Evolutionary conservation across 208 protist genomes (phyloP), one percentile per base, ranked within the genome.

Genomic region (Trypanosoma congolense): DNA sequence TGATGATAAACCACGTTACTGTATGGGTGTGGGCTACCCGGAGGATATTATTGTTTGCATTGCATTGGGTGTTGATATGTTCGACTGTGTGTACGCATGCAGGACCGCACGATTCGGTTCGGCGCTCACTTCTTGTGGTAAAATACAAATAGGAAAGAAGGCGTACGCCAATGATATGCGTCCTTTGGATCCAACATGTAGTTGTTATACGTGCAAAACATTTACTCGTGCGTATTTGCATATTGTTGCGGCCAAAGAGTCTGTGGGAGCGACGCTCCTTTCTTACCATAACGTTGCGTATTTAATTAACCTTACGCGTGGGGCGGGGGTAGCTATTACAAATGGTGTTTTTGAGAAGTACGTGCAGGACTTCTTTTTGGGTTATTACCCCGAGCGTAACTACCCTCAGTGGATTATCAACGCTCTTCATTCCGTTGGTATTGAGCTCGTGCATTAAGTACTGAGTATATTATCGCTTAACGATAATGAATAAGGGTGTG

Each of bases 11-110:
- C 98, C 98, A 14, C 69, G 97, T 10, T 99, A 99, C 72, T 93
- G 93, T 43, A 99, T 99, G 98, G 98, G 98, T 46, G 98, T 99
- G 5, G 92, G 93, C 4, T 99, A 99, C 61, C 94, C 98, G 14
- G 77, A 98, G 24, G 98, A 99, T 77, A 91, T 99, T 26, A 86
- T 99, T 0, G 97, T 99, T 16, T 99, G 97, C 67, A 90, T 94
- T 9, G 94, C 94, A 1, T 77, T 99, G 10, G 98, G 98, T 21
- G 98, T 99, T 12, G 98, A 99, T 73, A 99, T 99, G 97, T 99
- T 99, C 58, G 98, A 99, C 71, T 99, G 98, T 75, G 98, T 99
- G n/a, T 99, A 96, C 59, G 97, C 98, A 4, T 98, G 96, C 46
- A 69, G 98, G 25, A 99, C 97, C 1, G 97, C 97, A 5, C 75